These are phyloP conservation scores for Blastocladiella britannica DNA, from an alignment of 192 early-diverging fungal species.

Conservation along the genomic window DNA sequence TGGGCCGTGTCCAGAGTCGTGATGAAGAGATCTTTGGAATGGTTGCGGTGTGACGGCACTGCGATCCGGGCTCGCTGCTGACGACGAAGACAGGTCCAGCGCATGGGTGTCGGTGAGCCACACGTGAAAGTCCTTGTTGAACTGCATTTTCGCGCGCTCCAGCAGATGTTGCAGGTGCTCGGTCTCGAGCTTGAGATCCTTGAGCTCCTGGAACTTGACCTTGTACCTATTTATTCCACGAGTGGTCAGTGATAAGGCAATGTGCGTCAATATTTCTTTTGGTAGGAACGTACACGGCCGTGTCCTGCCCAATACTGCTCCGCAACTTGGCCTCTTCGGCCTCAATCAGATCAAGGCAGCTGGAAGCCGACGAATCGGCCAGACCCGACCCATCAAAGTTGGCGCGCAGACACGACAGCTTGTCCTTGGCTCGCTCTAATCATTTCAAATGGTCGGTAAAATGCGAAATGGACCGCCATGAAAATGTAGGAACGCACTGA, in stretches of 20 bases:
- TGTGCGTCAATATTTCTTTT: too few relatives aligned
- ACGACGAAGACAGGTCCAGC: too few relatives aligned
- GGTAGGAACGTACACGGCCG: too few relatives aligned
- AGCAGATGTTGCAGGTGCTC: slow-evolving; percentile 42
- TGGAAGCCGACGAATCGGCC: slow-evolving; percentile 5
- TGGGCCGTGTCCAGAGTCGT: too few relatives aligned
- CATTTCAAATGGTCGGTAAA: too few relatives aligned
- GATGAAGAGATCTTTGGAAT: too few relatives aligned
- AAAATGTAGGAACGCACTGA: slow-evolving; percentile 19
- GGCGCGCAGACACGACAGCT: slow-evolving; percentile 6
- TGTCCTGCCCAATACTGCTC: not conserved
- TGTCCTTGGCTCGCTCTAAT: slow-evolving; percentile 12
- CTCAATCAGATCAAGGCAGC: too few relatives aligned
- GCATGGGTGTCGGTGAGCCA: slow-evolving; percentile 17
- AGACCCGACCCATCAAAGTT: not conserved
- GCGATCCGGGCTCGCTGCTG: too few relatives aligned
- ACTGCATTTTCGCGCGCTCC: slow-evolving; percentile 25
- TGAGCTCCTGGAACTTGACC: slow-evolving; percentile 24
- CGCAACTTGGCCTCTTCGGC: slow-evolving; percentile 1
- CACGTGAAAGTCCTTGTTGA: slow-evolving; percentile 34
- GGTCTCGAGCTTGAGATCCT: slow-evolving; percentile 36
- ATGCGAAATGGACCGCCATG: too few relatives aligned
- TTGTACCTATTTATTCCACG: slow-evolving; percentile 21
- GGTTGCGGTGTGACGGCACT: too few relatives aligned
- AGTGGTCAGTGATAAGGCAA: too few relatives aligned